phyloP scores from a whole-genome alignment of 345 rosid genomes.

The Erodium maritimum region DNA sequence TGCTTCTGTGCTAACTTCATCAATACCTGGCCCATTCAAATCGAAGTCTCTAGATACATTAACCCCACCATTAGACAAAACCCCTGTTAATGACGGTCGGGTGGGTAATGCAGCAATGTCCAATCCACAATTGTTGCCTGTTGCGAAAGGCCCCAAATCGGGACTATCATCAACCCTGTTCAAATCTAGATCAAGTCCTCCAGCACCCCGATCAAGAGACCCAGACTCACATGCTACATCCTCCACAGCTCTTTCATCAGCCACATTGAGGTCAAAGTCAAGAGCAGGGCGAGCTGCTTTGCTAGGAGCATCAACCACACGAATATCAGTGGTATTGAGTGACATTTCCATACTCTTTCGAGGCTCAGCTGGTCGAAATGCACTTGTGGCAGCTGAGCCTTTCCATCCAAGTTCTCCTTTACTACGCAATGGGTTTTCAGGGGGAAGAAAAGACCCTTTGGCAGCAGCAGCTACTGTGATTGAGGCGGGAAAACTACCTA shows the following conservation, averaged over 20 bases:
- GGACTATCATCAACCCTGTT: constrained; percentile 52
- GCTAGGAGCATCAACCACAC: constrained; percentile 25
- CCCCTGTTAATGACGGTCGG: constrained; percentile 23
- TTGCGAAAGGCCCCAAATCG: constrained; percentile 30
- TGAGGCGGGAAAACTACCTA: constrained; percentile 45
- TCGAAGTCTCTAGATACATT: constrained; percentile 57
- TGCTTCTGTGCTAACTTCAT: constrained; percentile 44
- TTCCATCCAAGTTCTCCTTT: constrained; percentile 84
- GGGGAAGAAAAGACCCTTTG: constrained; percentile 74
- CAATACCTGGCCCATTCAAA: constrained; percentile 67
- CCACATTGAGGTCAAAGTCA: constrained; percentile 76
- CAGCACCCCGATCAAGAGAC: constrained; percentile 25
- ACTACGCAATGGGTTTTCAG: constrained; percentile 51
- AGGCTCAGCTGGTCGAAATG: constrained; percentile 94
- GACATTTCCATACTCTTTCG: constrained; percentile 42
- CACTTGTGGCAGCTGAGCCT: constrained; percentile 98
- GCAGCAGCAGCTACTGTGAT: constrained; percentile 84
- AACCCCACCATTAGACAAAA: constrained; percentile 21
- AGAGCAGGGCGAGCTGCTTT: constrained; percentile 39
- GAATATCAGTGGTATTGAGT: constrained; percentile 11
- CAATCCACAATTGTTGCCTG: constrained; percentile 24
- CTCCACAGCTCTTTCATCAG: constrained; percentile 73
- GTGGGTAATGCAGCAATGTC: constrained; percentile 26
- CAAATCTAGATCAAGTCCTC: constrained; percentile 80
- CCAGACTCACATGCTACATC: constrained; percentile 36